A percentile compares a stretch with the other conserved stretches of the same genome.
Evolutionary conservation across 495 filamentous ascomycete genomes (phyloP).

Genomic region (Aspergillus indologenus): DNA sequence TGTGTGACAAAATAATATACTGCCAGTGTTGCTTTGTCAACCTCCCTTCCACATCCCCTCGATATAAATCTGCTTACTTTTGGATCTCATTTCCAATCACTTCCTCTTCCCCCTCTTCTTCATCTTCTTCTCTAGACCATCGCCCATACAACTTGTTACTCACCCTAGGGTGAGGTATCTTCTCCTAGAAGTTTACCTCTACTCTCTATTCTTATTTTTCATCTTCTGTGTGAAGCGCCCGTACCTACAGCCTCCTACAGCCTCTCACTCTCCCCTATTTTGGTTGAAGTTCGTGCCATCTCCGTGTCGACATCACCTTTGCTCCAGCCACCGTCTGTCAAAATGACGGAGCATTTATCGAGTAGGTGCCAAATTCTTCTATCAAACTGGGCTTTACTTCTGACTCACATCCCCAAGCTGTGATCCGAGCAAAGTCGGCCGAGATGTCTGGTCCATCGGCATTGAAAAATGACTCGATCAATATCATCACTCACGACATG

Average conservation of each 20-base stretch:
- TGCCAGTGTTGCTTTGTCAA: too few species aligned
- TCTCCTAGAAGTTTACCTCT: too few species aligned
- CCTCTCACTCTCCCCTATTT: too few species aligned
- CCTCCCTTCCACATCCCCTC: not conserved
- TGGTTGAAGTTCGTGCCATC: too few species aligned
- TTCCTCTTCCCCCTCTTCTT: too few species aligned
- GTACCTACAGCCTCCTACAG: too few species aligned
- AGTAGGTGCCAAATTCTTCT: slow-evolving; percentile 1
- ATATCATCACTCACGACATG: slow-evolving; percentile 38
- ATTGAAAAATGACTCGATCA: slow-evolving; percentile 19
- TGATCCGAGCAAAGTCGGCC: not conserved
- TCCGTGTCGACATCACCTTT: not conserved
- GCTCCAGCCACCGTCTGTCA: not conserved
- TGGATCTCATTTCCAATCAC: not conserved
- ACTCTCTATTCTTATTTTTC: too few species aligned
- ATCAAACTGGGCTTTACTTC: not conserved
- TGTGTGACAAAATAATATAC: not conserved
- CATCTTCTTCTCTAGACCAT: too few species aligned
- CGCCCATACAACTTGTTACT: too few species aligned
- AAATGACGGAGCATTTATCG: not conserved
- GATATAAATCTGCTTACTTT: not conserved
- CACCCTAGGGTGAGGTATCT: too few species aligned
- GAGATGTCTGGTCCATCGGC: slow-evolving; percentile 8
- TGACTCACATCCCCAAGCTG: slow-evolving; percentile 4
- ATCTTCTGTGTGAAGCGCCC: too few species aligned